phyloP scores from a whole-genome alignment of 257 asterid species.

The Rauvolfia tetraphylla region DNA sequence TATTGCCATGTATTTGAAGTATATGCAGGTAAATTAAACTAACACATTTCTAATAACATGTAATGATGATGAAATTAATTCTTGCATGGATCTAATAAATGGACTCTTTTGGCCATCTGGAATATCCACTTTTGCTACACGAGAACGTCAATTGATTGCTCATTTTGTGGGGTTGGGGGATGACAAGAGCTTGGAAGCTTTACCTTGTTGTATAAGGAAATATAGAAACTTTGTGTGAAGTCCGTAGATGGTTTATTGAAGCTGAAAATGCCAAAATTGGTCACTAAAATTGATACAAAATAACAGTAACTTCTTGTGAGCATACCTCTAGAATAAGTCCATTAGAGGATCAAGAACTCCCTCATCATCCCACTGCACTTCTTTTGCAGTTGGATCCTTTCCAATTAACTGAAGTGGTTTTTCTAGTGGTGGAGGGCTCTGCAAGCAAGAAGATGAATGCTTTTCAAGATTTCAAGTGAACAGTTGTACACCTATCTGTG shows the following conservation, averaged over 20 bases:
- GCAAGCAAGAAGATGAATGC: conserved; percentile 19
- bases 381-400: conserved; percentile 55
- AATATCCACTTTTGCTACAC: not conserved
- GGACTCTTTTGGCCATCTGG: not conserved
- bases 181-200: not conserved
- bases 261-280: not conserved
- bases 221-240: not conserved
- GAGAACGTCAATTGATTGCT: no score
- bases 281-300: not conserved
- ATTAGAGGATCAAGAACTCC: conserved; percentile 68
- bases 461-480: not conserved
- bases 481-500: not conserved
- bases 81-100: not conserved
- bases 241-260: not conserved
- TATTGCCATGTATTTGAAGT: not conserved
- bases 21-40: not conserved
- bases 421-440: conserved; percentile 86
- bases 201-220: not conserved
- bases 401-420: conserved; percentile 67
- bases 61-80: not conserved
- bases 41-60: not conserved
- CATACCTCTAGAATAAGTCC: conserved; percentile 69
- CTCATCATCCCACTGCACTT: conserved; percentile 64
- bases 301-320: not conserved
- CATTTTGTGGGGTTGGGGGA: not conserved